Evolutionary conservation across 176 grass and related monocot species (phyloP), one percentile per base, ranked within the genome.

Genomic region (Hordeum marinum): DNA sequence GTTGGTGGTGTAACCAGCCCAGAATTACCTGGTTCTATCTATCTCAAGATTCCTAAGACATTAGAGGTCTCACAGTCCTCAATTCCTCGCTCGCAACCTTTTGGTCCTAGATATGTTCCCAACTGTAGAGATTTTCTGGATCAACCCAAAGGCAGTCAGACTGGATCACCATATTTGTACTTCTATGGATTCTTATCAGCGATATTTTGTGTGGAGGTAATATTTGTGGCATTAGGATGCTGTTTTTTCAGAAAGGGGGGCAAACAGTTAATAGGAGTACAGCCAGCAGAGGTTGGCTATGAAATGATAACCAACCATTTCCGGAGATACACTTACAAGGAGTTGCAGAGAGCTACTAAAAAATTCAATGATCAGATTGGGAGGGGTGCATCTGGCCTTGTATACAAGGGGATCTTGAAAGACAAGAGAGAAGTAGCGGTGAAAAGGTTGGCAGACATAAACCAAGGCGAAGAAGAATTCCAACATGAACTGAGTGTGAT

Each of bases 221-320:
- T 50, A 27, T 75, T 90, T 29, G 1, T 62, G 24, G 35, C 35
- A 11, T 31, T 57, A 52, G 84, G 84, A 80, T 87, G 58, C 84
- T 79, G 63, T 73, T 86, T 90, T 82, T 46, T 83, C 6, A 83
- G 67, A 78, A 79, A 9, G 50, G 67, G 87, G 37, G 41, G 80
- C 0, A 74, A 12, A 12, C 43, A 48, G 79, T 43, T 86, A 60
- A 67, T 11, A 61, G 86, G 86, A 61, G 63, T 78, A 39, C 62
- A 72, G 80, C 86, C 86, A 71, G 39, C 71, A 13, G 88, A 90
- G 74, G 34, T 63, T 27, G 80, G 84, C 8, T 85, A 90, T 78
- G 84, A 81, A 50, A 85, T 71, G 83, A 50, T 87, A 35, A 82
- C 72, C 4, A 82, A 10, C 46, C 86, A 87, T 61, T 87, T 88